These are phyloP conservation scores for Hippophae rhamnoides DNA, from an alignment of 306 rosid species.

Conservation along the genomic window DNA sequence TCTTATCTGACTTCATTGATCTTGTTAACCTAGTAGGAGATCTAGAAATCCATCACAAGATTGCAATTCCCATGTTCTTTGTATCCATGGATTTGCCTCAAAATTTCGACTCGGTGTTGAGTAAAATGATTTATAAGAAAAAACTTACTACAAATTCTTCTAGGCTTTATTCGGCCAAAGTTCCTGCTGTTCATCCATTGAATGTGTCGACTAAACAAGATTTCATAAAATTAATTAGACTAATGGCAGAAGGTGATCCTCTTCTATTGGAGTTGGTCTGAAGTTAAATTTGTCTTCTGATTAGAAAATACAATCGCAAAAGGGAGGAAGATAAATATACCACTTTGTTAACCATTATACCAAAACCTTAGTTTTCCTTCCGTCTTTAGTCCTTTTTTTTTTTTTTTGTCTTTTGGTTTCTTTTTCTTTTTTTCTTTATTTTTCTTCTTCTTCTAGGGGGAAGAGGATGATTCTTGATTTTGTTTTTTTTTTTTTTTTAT, in stretches of 20 bases:
- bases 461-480: too few species aligned
- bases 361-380: too few species aligned
- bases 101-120: constrained; percentile 52
- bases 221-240: constrained; percentile 51
- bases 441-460: too few species aligned
- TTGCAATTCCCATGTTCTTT: constrained; percentile 68
- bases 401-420: too few species aligned
- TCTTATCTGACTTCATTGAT: constrained; percentile 50
- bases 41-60: constrained; percentile 53
- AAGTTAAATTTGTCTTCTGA: background rate
- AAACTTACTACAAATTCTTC: constrained; percentile 27
- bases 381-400: too few species aligned
- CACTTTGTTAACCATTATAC: too few species aligned
- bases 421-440: too few species aligned
- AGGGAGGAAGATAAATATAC: too few species aligned
- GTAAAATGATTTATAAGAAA: constrained; percentile 43
- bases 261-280: constrained; percentile 65
- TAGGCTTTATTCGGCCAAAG: constrained; percentile 52
- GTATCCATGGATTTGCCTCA: constrained; percentile 50
- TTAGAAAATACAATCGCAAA: too few species aligned
- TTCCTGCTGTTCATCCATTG: constrained; percentile 61
- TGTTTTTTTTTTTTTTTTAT: too few species aligned
- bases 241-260: constrained; percentile 79
- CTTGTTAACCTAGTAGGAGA: constrained; percentile 50
- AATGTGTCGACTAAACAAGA: constrained; percentile 58